A percentile compares a stretch with the other conserved stretches of the same genome.
These are phyloP conservation scores for Ogataea saltuana DNA, from an alignment of 805 yeast genomes.

Conservation along the genomic window DNA sequence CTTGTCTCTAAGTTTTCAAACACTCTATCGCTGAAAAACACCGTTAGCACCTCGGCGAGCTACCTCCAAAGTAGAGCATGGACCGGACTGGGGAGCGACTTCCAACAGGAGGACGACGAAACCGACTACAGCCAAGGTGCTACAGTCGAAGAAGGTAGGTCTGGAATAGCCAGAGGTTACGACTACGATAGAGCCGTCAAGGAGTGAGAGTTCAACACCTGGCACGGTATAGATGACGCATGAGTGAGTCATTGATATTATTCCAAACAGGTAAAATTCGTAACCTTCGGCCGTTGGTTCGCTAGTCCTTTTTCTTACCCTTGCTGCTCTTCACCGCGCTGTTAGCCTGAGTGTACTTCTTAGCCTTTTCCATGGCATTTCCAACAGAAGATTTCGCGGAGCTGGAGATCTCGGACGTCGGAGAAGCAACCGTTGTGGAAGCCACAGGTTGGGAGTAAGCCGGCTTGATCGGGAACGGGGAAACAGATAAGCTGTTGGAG, in stretches of 20 bases:
- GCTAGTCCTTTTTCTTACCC: slow-evolving; percentile 34
- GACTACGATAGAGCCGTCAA: slow-evolving; percentile 38
- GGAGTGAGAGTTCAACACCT: no score
- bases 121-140: slow-evolving; percentile 63
- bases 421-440: slow-evolving; percentile 17
- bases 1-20: slow-evolving; percentile 59
- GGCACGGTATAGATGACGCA: no score
- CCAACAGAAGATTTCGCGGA: slow-evolving; percentile 8
- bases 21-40: slow-evolving; percentile 65
- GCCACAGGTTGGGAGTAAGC: slow-evolving; percentile 22
- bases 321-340: slow-evolving; percentile 26
- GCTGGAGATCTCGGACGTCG: slow-evolving; percentile 15
- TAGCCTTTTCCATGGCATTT: slow-evolving; percentile 8
- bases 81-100: slow-evolving; percentile 93
- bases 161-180: slow-evolving; percentile 91
- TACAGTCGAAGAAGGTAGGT: slow-evolving; percentile 73
- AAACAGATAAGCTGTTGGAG: slow-evolving; percentile 6
- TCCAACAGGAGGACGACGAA: slow-evolving; percentile 41
- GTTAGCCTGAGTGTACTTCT: slow-evolving; percentile 22
- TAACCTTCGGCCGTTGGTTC: not conserved
- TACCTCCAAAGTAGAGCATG: slow-evolving; percentile 70
- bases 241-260: no score
- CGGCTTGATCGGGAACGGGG: slow-evolving; percentile 25
- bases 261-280: no score
- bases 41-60: slow-evolving; percentile 87